phyloP scores from a whole-genome alignment of 768 basidiomycete species.

The Galerina marginata region DNA sequence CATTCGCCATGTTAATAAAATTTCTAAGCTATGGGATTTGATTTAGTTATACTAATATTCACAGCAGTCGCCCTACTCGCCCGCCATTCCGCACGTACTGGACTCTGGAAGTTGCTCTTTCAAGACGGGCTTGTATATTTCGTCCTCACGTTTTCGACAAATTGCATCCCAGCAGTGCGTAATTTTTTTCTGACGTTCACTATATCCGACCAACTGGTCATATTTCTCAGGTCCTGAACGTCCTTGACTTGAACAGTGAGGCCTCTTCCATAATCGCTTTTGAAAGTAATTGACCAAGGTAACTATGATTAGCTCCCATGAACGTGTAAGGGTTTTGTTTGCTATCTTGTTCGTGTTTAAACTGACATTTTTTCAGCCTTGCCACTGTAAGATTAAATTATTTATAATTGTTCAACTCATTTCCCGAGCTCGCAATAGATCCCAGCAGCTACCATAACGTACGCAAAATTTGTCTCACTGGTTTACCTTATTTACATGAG shows the following conservation, averaged over 20 bases:
- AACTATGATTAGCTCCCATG: slow-evolving; percentile 51
- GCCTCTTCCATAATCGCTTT: background rate
- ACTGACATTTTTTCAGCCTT: slow-evolving; percentile 40
- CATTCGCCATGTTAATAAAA: background rate
- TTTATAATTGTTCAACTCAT: background rate
- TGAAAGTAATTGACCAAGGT: background rate
- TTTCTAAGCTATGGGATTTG: slow-evolving; percentile 70
- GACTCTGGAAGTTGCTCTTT: slow-evolving; percentile 73
- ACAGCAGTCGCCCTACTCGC: slow-evolving; percentile 58
- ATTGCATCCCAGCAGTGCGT: slow-evolving; percentile 70
- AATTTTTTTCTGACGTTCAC: background rate
- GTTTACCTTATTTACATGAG: slow-evolving; percentile 5
- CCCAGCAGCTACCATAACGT: slow-evolving; percentile 73
- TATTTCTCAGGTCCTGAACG: slow-evolving; percentile 50
- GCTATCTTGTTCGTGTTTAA: background rate
- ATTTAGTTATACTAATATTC: slow-evolving; percentile 62
- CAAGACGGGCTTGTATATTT: slow-evolving; percentile 78
- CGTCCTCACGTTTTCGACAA: slow-evolving; percentile 65
- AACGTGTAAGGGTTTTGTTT: slow-evolving; percentile 54
- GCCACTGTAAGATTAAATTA: slow-evolving; percentile 47
- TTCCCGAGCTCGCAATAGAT: slow-evolving; percentile 39
- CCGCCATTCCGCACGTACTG: slow-evolving; percentile 57
- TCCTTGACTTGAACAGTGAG: slow-evolving; percentile 65
- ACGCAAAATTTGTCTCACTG: slow-evolving; percentile 15
- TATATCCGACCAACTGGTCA: background rate